These are phyloP conservation scores for Lycium ferocissimum DNA, from an alignment of 257 asterid species.

Conservation along the genomic window DNA sequence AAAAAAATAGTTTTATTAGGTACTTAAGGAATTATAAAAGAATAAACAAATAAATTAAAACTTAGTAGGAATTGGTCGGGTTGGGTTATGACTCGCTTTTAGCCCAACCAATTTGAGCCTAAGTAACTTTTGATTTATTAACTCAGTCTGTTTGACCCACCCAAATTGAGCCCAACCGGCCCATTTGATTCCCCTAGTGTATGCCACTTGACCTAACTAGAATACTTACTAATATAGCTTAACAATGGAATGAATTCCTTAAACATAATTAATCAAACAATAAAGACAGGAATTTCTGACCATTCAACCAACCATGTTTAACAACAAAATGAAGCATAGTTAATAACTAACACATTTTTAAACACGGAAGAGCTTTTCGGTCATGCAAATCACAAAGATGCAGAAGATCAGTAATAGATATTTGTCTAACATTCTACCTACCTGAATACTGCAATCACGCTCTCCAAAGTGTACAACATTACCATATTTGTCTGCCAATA, in stretches of 20 bases:
- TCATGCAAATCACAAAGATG: slow-evolving; percentile 13
- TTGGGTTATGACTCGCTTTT: too few species aligned
- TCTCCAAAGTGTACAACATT: slow-evolving; percentile 98
- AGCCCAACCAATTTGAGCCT: too few species aligned
- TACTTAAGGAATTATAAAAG: too few species aligned
- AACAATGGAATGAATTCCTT: background rate
- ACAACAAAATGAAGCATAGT: background rate
- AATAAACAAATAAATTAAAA: too few species aligned
- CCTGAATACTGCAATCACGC: slow-evolving; percentile 99
- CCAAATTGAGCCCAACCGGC: too few species aligned
- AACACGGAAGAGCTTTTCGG: background rate
- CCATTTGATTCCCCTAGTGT: too few species aligned
- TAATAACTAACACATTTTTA: background rate
- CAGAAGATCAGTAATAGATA: background rate
- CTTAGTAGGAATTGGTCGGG: too few species aligned
- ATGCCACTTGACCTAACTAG: background rate
- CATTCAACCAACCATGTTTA: background rate
- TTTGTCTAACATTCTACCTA: slow-evolving; percentile 38
- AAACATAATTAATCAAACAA: background rate
- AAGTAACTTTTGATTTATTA: too few species aligned
- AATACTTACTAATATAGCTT: background rate
- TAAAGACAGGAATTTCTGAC: background rate
- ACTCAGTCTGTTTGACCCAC: too few species aligned
- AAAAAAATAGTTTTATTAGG: too few species aligned
- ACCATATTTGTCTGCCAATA: slow-evolving; percentile 90